phyloP scores from a whole-genome alignment of 352 stramenopile species.

The Achlya hypogyna region DNA sequence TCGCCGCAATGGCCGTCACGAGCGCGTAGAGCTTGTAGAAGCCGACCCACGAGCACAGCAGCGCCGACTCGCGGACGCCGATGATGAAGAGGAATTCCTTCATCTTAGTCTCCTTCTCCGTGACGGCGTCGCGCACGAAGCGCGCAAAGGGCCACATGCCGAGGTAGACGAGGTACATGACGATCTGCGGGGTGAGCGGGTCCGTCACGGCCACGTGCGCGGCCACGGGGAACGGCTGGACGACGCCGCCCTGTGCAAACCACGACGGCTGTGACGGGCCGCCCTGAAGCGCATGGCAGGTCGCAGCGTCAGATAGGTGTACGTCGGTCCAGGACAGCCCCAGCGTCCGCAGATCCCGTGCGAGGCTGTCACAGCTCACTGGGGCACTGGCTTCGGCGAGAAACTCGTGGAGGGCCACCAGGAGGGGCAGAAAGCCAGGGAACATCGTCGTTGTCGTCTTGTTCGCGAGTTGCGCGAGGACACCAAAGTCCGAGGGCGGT shows the following conservation, averaged over 20 bases:
- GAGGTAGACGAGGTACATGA: slow-evolving; percentile 62
- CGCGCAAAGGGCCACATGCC: slow-evolving; percentile 83
- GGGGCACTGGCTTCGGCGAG: not conserved
- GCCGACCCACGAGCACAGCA: slow-evolving; percentile 70
- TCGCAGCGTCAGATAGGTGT: not conserved
- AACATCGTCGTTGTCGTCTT: not conserved
- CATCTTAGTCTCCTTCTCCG: slow-evolving; percentile 85
- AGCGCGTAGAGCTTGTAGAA: slow-evolving; percentile 65
- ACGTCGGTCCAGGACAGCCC: not conserved
- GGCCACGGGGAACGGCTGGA: not conserved
- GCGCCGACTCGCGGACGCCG: slow-evolving; percentile 59
- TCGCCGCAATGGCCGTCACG: slow-evolving; percentile 38
- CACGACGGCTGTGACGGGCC: not conserved
- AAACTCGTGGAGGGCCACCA: not conserved
- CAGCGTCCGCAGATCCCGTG: not conserved
- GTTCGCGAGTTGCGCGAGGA: not conserved
- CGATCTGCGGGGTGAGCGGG: slow-evolving; percentile 28
- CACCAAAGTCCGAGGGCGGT: not conserved
- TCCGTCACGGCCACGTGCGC: not conserved
- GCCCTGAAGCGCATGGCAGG: not conserved
- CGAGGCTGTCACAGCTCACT: not conserved
- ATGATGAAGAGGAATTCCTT: slow-evolving; percentile 88
- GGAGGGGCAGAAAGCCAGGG: not conserved
- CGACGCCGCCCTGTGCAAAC: not conserved
- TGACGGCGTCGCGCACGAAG: slow-evolving; percentile 77